phyloP scores from a whole-genome alignment of 2,329 filamentous ascomycete genomes.

The Trichoderma sp. region DNA sequence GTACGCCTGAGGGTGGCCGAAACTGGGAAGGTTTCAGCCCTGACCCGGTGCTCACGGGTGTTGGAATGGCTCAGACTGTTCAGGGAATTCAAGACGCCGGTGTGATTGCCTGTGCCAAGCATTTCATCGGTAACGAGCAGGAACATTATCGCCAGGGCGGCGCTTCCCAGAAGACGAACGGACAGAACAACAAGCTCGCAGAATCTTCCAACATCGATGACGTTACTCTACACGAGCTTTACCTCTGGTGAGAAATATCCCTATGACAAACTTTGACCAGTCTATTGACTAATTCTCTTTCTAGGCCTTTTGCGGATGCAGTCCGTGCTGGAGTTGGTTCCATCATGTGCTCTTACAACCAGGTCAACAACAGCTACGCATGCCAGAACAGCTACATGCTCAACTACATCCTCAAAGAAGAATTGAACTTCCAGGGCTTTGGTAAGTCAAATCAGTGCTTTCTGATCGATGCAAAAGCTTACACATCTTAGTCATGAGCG shows the following conservation, averaged over 20 bases:
- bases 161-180: not conserved
- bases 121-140: not conserved
- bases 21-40: conserved; percentile 75
- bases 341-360: conserved; percentile 69
- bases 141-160: not conserved
- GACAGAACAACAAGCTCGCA: not conserved
- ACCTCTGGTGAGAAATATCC: not conserved
- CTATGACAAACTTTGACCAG: not conserved
- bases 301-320: conserved; percentile 58
- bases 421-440: not conserved
- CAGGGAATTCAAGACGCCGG: conserved; percentile 77
- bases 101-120: conserved; percentile 27
- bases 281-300: not conserved
- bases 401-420: conserved; percentile 62
- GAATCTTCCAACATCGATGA: not conserved
- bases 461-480: not conserved
- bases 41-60: conserved; percentile 69
- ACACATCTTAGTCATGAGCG: conserved; percentile 50
- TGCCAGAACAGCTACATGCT: conserved; percentile 70
- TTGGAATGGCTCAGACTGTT: conserved; percentile 67
- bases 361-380: conserved; percentile 68
- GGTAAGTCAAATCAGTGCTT: not conserved
- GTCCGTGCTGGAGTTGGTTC: conserved; percentile 55
- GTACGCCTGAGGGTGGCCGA: conserved; percentile 67
- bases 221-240: not conserved